Evolutionary conservation across 495 filamentous ascomycete species (phyloP).

Genomic region (Chlorociboria aeruginascens): DNA sequence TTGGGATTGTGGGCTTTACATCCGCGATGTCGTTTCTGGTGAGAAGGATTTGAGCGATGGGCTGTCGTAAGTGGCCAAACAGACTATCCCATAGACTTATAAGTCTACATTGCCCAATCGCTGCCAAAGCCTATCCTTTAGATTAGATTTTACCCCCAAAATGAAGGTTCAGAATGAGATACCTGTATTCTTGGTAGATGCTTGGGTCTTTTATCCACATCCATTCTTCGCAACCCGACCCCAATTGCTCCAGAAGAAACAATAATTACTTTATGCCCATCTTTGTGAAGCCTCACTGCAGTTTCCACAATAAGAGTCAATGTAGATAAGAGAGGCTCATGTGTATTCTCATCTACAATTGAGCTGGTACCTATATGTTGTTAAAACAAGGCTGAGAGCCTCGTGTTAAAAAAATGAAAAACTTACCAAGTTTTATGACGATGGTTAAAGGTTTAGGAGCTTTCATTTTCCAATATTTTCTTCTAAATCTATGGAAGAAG

Average conservation of each 20-base stretch:
- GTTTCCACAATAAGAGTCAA: slow-evolving; percentile 88
- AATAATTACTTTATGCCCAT: slow-evolving; percentile 89
- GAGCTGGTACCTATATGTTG: slow-evolving; percentile 78
- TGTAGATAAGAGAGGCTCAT: slow-evolving; percentile 88
- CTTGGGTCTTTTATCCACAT: slow-evolving; percentile 80
- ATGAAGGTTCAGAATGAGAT: slow-evolving; percentile 6
- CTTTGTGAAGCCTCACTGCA: slow-evolving; percentile 66
- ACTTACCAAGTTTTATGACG: slow-evolving; percentile 20
- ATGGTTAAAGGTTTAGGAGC: slow-evolving; percentile 30
- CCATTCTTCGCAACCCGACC: slow-evolving; percentile 79
- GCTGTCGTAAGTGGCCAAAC: slow-evolving; percentile 76
- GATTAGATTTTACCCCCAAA: neutral
- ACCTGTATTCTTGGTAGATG: slow-evolving; percentile 76
- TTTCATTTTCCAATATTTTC: slow-evolving; percentile 22
- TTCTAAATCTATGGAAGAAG: neutral
- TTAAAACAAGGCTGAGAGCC: neutral
- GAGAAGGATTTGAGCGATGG: slow-evolving; percentile 86
- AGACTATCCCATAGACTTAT: slow-evolving; percentile 93
- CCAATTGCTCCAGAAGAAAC: slow-evolving; percentile 96
- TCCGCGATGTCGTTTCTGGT: slow-evolving; percentile 97
- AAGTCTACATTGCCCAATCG: slow-evolving; percentile 88
- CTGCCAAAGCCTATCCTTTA: slow-evolving; percentile 63
- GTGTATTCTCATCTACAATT: slow-evolving; percentile 94
- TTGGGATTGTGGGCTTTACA: slow-evolving; percentile 34
- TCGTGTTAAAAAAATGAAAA: neutral